Conservation (phyloP, 768 basidiomycete species). For the Phlebiopsis flavidoalba region DNA sequence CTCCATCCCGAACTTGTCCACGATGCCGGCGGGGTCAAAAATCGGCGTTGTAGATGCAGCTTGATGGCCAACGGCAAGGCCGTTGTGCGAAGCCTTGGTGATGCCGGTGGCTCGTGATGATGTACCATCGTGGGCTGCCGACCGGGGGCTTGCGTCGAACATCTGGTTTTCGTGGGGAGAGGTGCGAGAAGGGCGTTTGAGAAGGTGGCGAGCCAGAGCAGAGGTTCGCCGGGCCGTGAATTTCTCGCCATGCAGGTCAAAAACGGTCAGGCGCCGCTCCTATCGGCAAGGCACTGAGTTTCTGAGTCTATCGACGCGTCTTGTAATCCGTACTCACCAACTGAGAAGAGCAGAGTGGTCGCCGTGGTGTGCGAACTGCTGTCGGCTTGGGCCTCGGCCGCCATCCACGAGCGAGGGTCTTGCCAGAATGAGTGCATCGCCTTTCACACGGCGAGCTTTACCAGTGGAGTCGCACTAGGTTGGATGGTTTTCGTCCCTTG, state of each 20-base stretch:
- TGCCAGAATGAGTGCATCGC: conserved; percentile 52
- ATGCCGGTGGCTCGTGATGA: conserved; percentile 51
- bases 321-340: conserved; percentile 41
- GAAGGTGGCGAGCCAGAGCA: conserved; percentile 52
- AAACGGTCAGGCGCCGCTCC: not conserved
- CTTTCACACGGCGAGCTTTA: conserved; percentile 49
- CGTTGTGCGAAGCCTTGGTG: conserved; percentile 36
- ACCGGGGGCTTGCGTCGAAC: conserved; percentile 17
- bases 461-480: conserved; percentile 42
- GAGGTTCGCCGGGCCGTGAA: conserved; percentile 50
- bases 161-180: conserved; percentile 38
- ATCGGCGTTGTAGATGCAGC: conserved; percentile 43
- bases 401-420: conserved; percentile 53
- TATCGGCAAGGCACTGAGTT: conserved; percentile 29
- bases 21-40: conserved; percentile 41
- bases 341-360: conserved; percentile 56
- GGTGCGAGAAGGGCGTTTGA: conserved; percentile 53
- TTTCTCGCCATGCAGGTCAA: conserved; percentile 32
- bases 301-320: not conserved
- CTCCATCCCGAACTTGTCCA: conserved; percentile 61
- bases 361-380: conserved; percentile 28
- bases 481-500: conserved; percentile 51
- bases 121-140: conserved; percentile 46
- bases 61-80: conserved; percentile 45
- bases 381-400: conserved; percentile 16